These are phyloP conservation scores for Penicillium sp. DNA, from an alignment of 2,329 filamentous ascomycete genomes.

Conservation along the genomic window DNA sequence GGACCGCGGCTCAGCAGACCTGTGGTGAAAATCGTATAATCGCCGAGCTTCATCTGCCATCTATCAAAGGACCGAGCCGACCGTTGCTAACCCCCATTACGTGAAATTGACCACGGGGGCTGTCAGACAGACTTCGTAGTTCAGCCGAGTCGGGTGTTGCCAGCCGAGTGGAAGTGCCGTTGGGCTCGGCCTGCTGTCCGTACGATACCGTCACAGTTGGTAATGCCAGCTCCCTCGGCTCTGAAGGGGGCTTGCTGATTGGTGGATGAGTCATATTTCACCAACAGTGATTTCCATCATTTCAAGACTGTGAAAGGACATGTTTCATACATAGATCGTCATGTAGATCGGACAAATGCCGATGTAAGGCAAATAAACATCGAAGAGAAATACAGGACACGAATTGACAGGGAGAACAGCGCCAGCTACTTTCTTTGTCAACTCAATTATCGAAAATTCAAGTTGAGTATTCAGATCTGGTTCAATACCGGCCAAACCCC, in stretches of 20 bases:
- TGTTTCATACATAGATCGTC: not conserved
- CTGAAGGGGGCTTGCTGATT: not conserved
- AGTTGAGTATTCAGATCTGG: too few species aligned
- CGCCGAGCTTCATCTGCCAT: not conserved
- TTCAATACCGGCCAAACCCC: not conserved
- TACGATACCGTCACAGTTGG: constrained; percentile 35
- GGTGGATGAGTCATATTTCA: not conserved
- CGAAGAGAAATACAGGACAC: too few species aligned
- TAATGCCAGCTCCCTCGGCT: constrained; percentile 22
- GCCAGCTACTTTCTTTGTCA: not conserved
- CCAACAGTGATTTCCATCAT: not conserved
- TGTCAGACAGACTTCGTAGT: not conserved
- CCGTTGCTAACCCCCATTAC: not conserved
- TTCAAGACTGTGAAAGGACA: not conserved
- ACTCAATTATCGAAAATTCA: not conserved
- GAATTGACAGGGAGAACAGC: not conserved
- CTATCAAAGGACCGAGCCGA: constrained; percentile 2
- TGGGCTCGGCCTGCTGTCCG: constrained; percentile 13
- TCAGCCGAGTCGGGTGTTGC: constrained; percentile 2
- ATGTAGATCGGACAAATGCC: constrained; percentile 4
- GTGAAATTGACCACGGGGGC: not conserved
- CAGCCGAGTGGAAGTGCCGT: constrained; percentile 35
- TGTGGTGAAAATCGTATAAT: not conserved
- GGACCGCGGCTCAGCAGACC: constrained; percentile 27
- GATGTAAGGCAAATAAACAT: not conserved